These are phyloP conservation scores for Cercospora citrullina DNA, from an alignment of 2,329 filamentous ascomycete genomes.

Conservation along the genomic window DNA sequence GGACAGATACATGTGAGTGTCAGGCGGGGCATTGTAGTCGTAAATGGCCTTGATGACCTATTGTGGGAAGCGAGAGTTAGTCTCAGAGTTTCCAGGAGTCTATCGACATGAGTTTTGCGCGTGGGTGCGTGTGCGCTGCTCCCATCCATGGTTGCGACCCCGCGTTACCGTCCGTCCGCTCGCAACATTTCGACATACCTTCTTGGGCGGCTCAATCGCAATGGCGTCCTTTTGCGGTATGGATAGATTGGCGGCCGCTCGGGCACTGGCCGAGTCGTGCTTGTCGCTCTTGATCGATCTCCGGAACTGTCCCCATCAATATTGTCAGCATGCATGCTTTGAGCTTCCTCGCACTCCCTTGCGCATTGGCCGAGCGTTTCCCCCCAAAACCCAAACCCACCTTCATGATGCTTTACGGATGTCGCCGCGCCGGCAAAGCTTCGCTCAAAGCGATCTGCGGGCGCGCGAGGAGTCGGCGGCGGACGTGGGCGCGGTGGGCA, in stretches of 20 bases:
- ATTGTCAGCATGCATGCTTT: slow-evolving; percentile 7
- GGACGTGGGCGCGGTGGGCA: slow-evolving; percentile 1
- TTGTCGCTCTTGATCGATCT: slow-evolving; percentile 90
- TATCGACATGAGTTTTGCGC: slow-evolving; percentile 1
- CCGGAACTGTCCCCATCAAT: slow-evolving; percentile 56
- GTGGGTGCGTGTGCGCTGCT: neutral
- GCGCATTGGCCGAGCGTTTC: slow-evolving; percentile 9
- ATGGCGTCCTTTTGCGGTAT: slow-evolving; percentile 83
- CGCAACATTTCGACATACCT: slow-evolving; percentile 58
- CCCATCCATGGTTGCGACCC: neutral
- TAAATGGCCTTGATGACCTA: slow-evolving; percentile 97
- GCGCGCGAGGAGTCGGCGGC: neutral
- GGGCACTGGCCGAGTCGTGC: slow-evolving; percentile 52
- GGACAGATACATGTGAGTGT: slow-evolving; percentile 66
- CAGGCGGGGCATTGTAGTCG: slow-evolving; percentile 73
- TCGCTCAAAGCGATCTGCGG: neutral
- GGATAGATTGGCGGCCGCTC: slow-evolving; percentile 65
- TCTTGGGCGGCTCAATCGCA: slow-evolving; percentile 88
- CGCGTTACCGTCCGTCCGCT: neutral
- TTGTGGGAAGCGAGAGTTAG: slow-evolving; percentile 9
- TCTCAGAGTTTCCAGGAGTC: slow-evolving; percentile 11
- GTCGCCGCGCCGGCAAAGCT: slow-evolving; percentile 10
- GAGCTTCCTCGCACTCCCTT: slow-evolving; percentile 25
- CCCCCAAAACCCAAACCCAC: slow-evolving; percentile 12
- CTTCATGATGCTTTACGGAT: slow-evolving; percentile 14